phyloP scores from a whole-genome alignment of 352 stramenopile genomes.

The Globisporangium uncinulatum region DNA sequence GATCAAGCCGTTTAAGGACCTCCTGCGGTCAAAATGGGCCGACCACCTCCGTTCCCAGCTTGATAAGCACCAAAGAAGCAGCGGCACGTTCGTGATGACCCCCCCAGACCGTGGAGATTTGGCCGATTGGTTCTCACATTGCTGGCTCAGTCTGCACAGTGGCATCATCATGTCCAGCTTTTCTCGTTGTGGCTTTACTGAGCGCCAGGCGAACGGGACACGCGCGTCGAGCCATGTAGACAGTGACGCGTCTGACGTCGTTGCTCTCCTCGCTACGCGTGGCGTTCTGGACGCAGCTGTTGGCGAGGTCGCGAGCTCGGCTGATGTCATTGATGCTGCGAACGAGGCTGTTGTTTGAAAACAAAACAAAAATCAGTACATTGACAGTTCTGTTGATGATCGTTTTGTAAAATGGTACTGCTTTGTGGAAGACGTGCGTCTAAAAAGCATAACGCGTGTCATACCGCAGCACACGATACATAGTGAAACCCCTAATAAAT shows the following conservation, averaged over 20 bases:
- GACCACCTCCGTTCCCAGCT: not conserved
- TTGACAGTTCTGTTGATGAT: not conserved
- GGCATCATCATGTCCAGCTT: not conserved
- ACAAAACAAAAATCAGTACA: not conserved
- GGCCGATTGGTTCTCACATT: not conserved
- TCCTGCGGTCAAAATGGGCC: not conserved
- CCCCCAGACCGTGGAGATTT: not conserved
- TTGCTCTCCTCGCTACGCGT: not conserved
- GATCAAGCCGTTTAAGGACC: conserved; percentile 16
- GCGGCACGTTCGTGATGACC: not conserved
- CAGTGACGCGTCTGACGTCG: not conserved
- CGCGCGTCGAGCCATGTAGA: no score
- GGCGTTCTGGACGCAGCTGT: not conserved
- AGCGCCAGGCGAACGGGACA: not conserved
- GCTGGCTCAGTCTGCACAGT: not conserved
- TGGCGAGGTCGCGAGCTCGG: not conserved
- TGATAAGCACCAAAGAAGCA: not conserved
- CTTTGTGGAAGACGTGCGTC: not conserved
- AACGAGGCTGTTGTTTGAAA: not conserved
- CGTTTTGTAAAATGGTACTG: not conserved
- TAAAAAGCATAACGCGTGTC: conserved; percentile 1
- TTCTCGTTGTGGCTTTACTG: not conserved
- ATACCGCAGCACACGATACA: not conserved
- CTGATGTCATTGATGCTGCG: conserved; percentile 2
- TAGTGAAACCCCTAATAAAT: not conserved